Base-by-base conservation (phyloP, 2,329 filamentous ascomycete species). In the Epichloe sp. region DNA sequence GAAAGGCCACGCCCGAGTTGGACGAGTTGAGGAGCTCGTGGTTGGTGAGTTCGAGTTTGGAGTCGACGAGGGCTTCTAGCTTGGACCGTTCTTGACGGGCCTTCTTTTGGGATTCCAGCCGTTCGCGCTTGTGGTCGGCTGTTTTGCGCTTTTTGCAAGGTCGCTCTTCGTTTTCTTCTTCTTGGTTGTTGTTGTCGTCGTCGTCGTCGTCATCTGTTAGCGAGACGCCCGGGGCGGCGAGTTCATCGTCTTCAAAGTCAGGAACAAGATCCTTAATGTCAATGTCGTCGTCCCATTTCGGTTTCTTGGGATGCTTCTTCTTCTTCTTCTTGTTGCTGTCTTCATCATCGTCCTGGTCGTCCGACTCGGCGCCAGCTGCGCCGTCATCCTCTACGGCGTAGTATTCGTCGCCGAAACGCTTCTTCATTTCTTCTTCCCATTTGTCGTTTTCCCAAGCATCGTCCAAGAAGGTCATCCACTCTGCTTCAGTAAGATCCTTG, bases 221-320 rank as follows among this genome's bases (percentile, higher is more conserved):
- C 1, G 70, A 70, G 53, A 85, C 68, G 1, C 71, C 69, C 19
- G 79, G 77, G 47, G 74, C 69, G 21, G 45, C 63, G 4, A 44
- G 21, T 52, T 75, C 70, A 6, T 79, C 79, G 26, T 88, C 86
- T 19, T 87, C 80, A 62, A 94, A 95, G 54, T 95, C 88, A 1
- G 88, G 89, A 31, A 95, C 72, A 48, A 96, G 76, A 65, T 95
- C 91, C 54, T 86, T 88, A 71, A 98, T 97, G 63, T 97, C 90
- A 60, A 98, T 96, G 64, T 98, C 93, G 62, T 97, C 89, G 60
- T 96, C 88, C 85, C 91, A 98, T 62, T 77, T 83, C 57, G 80
- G 81, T 62, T 79, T 82, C 64, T 79, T 82, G 49, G 68, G 57
- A 17, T 69, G 68, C 41, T 71, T 64, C 56, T 60, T 71, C 7